These are phyloP conservation scores for Vitis hybrid DNA, from an alignment of 177 flowering plant genomes.

Conservation along the genomic window DNA sequence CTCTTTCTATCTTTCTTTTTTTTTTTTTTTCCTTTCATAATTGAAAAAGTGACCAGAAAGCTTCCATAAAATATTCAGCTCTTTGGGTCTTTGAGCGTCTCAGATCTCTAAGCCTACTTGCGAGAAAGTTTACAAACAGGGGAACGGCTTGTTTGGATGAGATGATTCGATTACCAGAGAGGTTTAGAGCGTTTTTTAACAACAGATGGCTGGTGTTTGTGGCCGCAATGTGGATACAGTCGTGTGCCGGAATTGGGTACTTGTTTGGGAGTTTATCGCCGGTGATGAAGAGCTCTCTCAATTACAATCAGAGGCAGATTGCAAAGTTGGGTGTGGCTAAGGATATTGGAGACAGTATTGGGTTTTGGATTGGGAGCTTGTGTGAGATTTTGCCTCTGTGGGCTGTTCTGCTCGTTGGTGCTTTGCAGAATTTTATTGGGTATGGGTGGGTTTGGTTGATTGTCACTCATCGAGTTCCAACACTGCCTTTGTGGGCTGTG, in stretches of 20 bases:
- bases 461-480: slow-evolving; percentile 63
- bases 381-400: slow-evolving; percentile 84
- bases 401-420: slow-evolving; percentile 85
- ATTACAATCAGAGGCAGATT: slow-evolving; percentile 79
- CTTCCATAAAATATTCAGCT: too few relatives aligned
- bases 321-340: slow-evolving; percentile 89
- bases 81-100: too few relatives aligned
- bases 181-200: slow-evolving; percentile 44
- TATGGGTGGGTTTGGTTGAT: slow-evolving; percentile 96
- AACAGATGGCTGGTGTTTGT: slow-evolving; percentile 97
- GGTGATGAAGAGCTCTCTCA: slow-evolving; percentile 69
- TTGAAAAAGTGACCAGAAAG: too few relatives aligned
- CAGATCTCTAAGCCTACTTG: too few relatives aligned
- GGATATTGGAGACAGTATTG: slow-evolving; percentile 94
- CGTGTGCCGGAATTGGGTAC: slow-evolving; percentile 86
- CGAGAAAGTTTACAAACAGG: too few relatives aligned
- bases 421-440: slow-evolving; percentile 78
- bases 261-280: slow-evolving; percentile 96
- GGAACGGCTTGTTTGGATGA: neutral
- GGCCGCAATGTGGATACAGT: slow-evolving; percentile 96
- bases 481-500: slow-evolving; percentile 91
- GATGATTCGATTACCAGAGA: slow-evolving; percentile 41
- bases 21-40: too few relatives aligned
- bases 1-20: too few relatives aligned
- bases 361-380: slow-evolving; percentile 76